These are phyloP conservation scores for Dioscorea cayenensis DNA, from an alignment of 116 monocot species.

Conservation along the genomic window DNA sequence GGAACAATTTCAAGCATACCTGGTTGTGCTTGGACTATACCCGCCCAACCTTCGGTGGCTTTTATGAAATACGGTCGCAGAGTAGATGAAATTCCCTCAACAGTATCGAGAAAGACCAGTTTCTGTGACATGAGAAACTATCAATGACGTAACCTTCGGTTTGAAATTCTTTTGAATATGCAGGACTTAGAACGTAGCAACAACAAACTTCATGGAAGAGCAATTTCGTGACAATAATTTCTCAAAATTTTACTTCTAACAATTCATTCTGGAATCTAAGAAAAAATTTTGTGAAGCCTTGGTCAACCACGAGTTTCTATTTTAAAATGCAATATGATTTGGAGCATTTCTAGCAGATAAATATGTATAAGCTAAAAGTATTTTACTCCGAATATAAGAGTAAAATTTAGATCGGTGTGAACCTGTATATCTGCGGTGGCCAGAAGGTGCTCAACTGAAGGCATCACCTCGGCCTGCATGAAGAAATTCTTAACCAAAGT, in stretches of 20 bases:
- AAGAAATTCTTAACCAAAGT: conserved; percentile 5
- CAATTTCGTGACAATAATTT: no score
- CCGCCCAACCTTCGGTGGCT: conserved; percentile 51
- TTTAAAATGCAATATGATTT: no score
- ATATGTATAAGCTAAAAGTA: no score
- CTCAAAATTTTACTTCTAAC: no score
- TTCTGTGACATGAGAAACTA: conserved; percentile 43
- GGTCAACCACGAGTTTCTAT: no score
- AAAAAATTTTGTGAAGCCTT: no score
- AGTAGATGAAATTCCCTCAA: conserved; percentile 55
- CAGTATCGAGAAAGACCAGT: conserved; percentile 66
- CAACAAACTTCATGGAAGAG: no score
- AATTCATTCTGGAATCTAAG: no score
- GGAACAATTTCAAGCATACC: conserved; percentile 97
- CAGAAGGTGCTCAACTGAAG: conserved; percentile 79
- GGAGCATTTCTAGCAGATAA: no score
- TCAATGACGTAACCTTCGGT: background rate
- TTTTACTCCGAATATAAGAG: background rate
- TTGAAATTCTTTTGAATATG: background rate
- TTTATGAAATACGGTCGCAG: conserved; percentile 81
- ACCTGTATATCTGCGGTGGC: conserved; percentile 81
- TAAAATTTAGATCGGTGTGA: background rate
- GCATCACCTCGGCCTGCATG: conserved; percentile 71
- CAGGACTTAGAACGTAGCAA: no score
- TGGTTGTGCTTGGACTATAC: conserved; percentile 73